Conservation (phyloP, 202 grass and related monocot genomes). For the Brachypodium distachyon region DNA sequence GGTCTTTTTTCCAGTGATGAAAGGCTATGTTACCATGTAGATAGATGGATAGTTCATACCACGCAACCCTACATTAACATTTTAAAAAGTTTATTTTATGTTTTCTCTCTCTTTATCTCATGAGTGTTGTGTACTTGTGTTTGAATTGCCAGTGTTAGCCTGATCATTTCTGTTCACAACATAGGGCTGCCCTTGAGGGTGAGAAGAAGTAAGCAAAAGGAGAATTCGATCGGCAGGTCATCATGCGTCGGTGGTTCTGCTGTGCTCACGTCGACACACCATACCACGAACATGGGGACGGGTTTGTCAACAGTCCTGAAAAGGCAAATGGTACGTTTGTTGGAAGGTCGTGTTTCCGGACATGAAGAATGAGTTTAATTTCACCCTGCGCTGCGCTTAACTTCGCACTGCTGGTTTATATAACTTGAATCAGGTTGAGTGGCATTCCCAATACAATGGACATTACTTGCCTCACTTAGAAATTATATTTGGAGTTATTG, state of each 20-base stretch:
- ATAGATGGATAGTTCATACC: neutral
- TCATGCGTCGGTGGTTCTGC: constrained; percentile 71
- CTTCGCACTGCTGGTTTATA: neutral
- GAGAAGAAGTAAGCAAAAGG: neutral
- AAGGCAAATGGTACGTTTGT: constrained; percentile 22
- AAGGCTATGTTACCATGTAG: neutral
- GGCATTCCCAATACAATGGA: neutral
- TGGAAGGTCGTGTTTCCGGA: neutral
- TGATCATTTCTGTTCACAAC: neutral
- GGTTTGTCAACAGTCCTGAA: constrained; percentile 32
- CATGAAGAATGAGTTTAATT: neutral
- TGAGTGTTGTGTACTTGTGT: neutral
- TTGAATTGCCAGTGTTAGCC: neutral
- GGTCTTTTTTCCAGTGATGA: neutral
- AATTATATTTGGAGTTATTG: neutral
- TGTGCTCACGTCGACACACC: constrained; percentile 45
- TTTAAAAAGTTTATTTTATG: neutral
- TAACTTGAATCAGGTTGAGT: neutral
- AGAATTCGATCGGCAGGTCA: neutral
- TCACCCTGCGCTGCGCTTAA: neutral
- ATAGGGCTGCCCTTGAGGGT: neutral
- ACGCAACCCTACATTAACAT: neutral
- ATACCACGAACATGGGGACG: constrained; percentile 35
- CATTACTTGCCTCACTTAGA: neutral
- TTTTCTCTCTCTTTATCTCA: neutral